phyloP scores from a whole-genome alignment of 352 stramenopile species.

The Blastocystis sp. region DNA sequence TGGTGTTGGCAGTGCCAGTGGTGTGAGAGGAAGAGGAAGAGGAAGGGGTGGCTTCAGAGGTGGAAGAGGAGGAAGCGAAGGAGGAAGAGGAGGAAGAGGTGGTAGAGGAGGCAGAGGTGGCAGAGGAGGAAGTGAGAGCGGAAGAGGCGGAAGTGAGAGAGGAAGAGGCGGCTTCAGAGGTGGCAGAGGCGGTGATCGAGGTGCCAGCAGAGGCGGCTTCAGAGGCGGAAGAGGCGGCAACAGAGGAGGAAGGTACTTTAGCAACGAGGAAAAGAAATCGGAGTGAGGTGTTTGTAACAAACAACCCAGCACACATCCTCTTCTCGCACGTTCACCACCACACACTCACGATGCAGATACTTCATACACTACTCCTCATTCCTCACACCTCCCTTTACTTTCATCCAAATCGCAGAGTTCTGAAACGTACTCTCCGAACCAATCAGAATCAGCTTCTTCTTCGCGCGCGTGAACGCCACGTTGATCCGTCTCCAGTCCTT shows the following conservation, averaged over 20 bases:
- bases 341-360: constrained; percentile 6
- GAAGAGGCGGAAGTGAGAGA: not conserved
- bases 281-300: not conserved
- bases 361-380: constrained; percentile 17
- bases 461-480: constrained; percentile 80
- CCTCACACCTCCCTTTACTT: not conserved
- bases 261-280: not conserved
- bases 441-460: constrained; percentile 80
- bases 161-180: not conserved
- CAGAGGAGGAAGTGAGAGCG: not conserved
- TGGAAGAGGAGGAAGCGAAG: not conserved
- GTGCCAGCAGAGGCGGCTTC: not conserved
- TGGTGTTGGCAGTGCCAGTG: not conserved
- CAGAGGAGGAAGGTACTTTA: not conserved
- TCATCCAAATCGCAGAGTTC: constrained; percentile 65
- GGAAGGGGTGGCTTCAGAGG: not conserved
- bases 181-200: not conserved
- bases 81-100: not conserved
- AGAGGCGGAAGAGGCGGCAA: not conserved
- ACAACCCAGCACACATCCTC: constrained; percentile 15
- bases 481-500: constrained; percentile 79
- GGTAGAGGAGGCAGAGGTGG: constrained; percentile 18
- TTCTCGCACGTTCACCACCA: not conserved
- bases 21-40: not conserved
- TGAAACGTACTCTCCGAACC: constrained; percentile 72